Conservation (phyloP, 306 rosid species). For the Quercus aquifolioides region DNA sequence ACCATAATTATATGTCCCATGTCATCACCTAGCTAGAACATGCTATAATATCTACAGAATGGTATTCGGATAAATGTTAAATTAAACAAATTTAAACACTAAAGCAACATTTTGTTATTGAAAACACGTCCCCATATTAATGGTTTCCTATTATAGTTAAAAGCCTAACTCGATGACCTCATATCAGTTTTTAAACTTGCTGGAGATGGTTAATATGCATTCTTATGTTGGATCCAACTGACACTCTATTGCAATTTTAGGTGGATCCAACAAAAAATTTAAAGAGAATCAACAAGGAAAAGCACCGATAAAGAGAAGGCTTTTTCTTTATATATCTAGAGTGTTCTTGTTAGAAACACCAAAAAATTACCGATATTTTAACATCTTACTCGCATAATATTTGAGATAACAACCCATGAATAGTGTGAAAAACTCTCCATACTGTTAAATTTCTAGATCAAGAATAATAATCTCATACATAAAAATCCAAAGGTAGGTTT, state of each 20-base stretch:
- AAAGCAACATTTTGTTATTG: constrained; percentile 12
- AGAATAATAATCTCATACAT: constrained; percentile 35
- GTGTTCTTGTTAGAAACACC: too few relatives aligned
- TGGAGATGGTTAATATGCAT: constrained; percentile 31
- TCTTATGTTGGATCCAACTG: constrained; percentile 49
- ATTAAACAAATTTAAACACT: neutral
- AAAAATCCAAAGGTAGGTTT: constrained; percentile 22
- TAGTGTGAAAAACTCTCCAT: too few relatives aligned
- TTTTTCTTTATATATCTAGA: neutral
- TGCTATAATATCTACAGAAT: constrained; percentile 47
- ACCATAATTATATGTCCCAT: constrained; percentile 21
- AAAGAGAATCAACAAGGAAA: constrained; percentile 24
- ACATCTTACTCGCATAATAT: too few relatives aligned
- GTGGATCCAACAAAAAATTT: constrained; percentile 48
- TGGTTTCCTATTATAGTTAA: constrained; percentile 30
- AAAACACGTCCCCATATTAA: constrained; percentile 21
- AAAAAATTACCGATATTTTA: too few relatives aligned
- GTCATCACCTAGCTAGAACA: constrained; percentile 20
- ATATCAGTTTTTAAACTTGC: constrained; percentile 19
- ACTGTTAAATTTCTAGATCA: constrained; percentile 14
- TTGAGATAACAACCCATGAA: too few relatives aligned
- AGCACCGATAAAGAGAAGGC: constrained; percentile 6
- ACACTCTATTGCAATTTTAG: constrained; percentile 36
- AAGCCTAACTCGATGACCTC: constrained; percentile 28
- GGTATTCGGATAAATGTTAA: neutral